A percentile compares a stretch with the other conserved stretches of the same genome.
These are phyloP conservation scores for Xylariaceae sp. DNA, from an alignment of 2,329 filamentous ascomycete species.

Conservation along the genomic window DNA sequence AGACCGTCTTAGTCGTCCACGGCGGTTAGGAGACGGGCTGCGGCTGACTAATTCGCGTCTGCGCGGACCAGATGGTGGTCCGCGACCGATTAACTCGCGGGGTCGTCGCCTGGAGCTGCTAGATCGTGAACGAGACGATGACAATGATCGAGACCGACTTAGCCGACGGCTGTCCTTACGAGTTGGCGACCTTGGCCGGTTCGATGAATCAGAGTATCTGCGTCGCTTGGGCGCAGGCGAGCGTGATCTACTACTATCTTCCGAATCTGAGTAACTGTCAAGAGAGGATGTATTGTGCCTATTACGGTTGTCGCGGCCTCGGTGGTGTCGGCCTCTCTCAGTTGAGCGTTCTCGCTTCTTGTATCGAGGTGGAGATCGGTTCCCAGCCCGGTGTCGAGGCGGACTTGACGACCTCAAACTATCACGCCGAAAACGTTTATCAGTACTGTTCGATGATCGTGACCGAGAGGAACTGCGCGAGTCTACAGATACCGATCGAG, in stretches of 20 bases:
- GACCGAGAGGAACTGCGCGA: constrained; percentile 35
- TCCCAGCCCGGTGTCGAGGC: constrained; percentile 23
- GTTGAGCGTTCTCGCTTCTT: constrained; percentile 30
- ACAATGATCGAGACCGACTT: constrained; percentile 35
- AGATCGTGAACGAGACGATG: constrained; percentile 36
- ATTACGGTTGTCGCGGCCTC: constrained; percentile 23
- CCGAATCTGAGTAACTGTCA: constrained; percentile 24
- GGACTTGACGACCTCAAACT: constrained; percentile 27
- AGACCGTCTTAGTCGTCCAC: constrained; percentile 33
- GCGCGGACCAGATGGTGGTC: constrained; percentile 30
- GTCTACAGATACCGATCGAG: constrained; percentile 33
- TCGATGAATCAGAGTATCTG: constrained; percentile 44
- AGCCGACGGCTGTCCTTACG: constrained; percentile 36
- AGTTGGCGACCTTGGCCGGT: constrained; percentile 39
- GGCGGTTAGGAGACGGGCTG: constrained; percentile 33
- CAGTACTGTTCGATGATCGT: constrained; percentile 24
- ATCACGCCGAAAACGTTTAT: constrained; percentile 24
- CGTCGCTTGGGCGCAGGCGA: constrained; percentile 46
- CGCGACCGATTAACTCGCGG: constrained; percentile 32
- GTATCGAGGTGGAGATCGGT: constrained; percentile 28
- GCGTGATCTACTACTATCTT: constrained; percentile 25
- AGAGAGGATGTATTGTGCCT: constrained; percentile 30
- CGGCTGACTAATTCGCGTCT: constrained; percentile 34
- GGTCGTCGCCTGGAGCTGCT: constrained; percentile 32
- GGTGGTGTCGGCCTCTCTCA: constrained; percentile 24